Evolutionary conservation across 2,329 filamentous ascomycete species (phyloP).

Genomic region (Microdochium nivale): DNA sequence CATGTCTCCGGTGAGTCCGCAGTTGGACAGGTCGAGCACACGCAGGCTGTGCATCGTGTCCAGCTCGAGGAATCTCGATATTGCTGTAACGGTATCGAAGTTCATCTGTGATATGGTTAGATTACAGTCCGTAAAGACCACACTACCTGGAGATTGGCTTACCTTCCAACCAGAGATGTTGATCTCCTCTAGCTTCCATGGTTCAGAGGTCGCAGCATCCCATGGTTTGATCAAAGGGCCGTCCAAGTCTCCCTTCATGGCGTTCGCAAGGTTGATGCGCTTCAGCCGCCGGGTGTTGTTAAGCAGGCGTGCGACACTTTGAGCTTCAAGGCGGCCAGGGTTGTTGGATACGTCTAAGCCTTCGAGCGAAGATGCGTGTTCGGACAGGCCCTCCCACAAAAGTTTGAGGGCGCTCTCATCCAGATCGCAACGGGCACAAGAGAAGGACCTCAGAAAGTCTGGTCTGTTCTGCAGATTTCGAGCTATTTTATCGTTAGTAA

Average conservation of each 20-base stretch:
- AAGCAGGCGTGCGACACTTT: constrained; percentile 34
- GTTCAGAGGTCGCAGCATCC: constrained; percentile 20
- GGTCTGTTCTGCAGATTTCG: constrained; percentile 18
- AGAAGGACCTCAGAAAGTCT: constrained; percentile 36
- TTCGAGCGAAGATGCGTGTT: constrained; percentile 35
- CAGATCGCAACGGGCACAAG: constrained; percentile 42
- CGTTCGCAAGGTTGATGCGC: constrained; percentile 40
- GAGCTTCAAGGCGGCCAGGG: constrained; percentile 38
- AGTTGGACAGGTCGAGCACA: constrained; percentile 40
- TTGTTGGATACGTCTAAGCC: constrained; percentile 45
- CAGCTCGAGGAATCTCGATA: constrained; percentile 36
- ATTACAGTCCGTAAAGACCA: background rate
- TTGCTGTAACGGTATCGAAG: constrained; percentile 34
- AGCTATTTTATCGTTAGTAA: constrained; percentile 8
- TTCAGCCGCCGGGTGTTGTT: constrained; percentile 33
- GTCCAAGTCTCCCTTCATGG: constrained; percentile 35
- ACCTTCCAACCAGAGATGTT: constrained; percentile 47
- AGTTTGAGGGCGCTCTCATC: constrained; percentile 38
- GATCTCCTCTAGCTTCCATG: constrained; percentile 42
- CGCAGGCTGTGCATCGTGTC: constrained; percentile 30
- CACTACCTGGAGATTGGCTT: constrained; percentile 9
- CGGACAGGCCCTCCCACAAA: constrained; percentile 37
- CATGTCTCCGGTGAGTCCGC: constrained; percentile 40
- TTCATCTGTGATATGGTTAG: constrained; percentile 30
- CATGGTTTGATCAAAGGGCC: constrained; percentile 35